phyloP scores from a whole-genome alignment of 345 rosid species.

The Eucalyptus marginata region DNA sequence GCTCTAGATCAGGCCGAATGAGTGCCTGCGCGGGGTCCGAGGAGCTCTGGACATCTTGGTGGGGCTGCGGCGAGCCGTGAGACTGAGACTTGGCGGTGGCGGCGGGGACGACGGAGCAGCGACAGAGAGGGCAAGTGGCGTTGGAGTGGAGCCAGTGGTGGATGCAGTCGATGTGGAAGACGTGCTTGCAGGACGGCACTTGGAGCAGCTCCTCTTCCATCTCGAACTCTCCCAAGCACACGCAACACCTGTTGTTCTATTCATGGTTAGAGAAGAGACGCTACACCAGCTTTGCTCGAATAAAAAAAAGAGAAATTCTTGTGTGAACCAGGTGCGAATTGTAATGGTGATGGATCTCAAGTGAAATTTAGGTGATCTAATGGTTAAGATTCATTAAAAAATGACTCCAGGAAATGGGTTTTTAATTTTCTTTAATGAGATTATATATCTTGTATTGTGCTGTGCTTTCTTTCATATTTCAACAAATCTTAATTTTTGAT shows the following conservation, averaged over 20 bases:
- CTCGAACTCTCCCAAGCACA: constrained; percentile 89
- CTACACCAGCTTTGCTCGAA: background rate
- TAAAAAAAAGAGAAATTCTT: background rate
- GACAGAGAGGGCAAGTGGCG: constrained; percentile 88
- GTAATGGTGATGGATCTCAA: background rate
- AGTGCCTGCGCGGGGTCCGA: background rate
- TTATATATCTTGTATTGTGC: background rate
- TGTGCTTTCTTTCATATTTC: background rate
- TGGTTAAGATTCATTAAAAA: background rate
- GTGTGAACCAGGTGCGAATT: background rate
- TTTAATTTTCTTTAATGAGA: background rate
- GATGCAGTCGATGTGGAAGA: constrained; percentile 83
- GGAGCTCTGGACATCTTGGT: background rate
- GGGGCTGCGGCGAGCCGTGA: background rate
- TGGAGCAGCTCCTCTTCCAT: constrained; percentile 77
- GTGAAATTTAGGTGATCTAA: background rate
- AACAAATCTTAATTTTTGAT: background rate
- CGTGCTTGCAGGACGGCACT: constrained; percentile 79
- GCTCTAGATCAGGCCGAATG: background rate
- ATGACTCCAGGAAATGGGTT: background rate
- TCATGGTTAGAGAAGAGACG: background rate
- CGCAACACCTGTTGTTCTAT: constrained; percentile 53
- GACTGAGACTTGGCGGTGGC: constrained; percentile 10
- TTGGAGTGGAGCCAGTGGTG: constrained; percentile 73
- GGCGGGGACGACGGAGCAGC: constrained; percentile 40